Evolutionary conservation across 176 grass and related monocot genomes (phyloP).

Genomic region (Carex cristatella): DNA sequence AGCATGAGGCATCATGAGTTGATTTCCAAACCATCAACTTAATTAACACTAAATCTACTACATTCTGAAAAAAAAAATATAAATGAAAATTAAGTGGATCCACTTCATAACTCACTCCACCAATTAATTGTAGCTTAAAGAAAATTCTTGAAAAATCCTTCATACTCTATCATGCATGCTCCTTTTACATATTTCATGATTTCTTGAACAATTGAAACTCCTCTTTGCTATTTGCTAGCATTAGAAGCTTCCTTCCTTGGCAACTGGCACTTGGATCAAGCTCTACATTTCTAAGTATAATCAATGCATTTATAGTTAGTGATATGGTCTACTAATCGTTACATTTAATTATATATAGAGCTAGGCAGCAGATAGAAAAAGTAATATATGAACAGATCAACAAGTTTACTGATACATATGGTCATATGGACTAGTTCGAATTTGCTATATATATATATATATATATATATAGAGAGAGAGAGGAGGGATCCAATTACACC

Average conservation of each 20-base stretch:
- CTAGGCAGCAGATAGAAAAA: neutral
- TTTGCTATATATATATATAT: neutral
- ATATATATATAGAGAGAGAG: too few species aligned
- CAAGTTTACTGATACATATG: too few species aligned
- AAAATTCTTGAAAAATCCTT: neutral
- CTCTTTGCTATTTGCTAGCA: neutral
- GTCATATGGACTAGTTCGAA: neutral
- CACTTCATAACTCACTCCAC: neutral
- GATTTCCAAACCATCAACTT: slow-evolving; percentile 7
- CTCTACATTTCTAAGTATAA: neutral
- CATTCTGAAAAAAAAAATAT: slow-evolving; percentile 5
- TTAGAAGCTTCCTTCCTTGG: neutral
- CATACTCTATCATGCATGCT: neutral
- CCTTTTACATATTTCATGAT: neutral
- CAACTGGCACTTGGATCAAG: neutral
- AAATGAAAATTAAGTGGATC: neutral
- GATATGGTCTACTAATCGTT: neutral
- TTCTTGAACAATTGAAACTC: neutral
- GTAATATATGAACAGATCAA: neutral
- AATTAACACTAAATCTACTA: neutral
- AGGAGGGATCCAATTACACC: too few species aligned
- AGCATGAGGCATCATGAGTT: neutral
- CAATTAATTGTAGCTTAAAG: neutral
- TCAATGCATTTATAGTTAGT: neutral
- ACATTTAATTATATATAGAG: neutral